phyloP scores from a whole-genome alignment of 106 monocot species.

The Allium fistulosum region DNA sequence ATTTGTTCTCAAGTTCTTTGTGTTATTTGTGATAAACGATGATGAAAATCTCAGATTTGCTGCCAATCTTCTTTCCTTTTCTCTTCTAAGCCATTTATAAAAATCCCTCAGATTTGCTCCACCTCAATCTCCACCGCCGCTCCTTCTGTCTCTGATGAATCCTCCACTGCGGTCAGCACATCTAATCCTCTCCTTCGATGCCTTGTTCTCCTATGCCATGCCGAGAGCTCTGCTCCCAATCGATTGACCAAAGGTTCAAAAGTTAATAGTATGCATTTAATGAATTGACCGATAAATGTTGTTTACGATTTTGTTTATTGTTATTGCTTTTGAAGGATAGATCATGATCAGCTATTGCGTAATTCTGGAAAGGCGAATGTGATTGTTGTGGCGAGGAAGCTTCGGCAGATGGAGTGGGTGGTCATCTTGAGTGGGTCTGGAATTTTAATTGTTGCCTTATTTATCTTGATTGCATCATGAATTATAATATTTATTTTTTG shows the following conservation, averaged over 20 bases:
- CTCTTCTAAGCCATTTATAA: not conserved
- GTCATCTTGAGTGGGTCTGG: constrained; percentile 74
- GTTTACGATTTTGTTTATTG: not conserved
- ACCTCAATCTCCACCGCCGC: constrained; percentile 10
- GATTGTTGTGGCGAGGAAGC: constrained; percentile 42
- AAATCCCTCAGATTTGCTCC: constrained; percentile 6
- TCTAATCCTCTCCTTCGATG: not conserved
- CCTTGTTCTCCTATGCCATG: constrained; percentile 85
- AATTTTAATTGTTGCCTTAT: not conserved
- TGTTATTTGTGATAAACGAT: no score
- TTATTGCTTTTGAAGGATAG: constrained; percentile 12
- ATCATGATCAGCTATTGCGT: constrained; percentile 81
- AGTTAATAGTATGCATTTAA: no score
- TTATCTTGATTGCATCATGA: not conserved
- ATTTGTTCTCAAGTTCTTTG: no score
- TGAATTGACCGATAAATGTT: no score
- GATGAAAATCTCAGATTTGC: no score
- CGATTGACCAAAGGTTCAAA: constrained; percentile 48
- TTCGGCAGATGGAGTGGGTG: constrained; percentile 86
- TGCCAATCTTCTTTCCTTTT: not conserved
- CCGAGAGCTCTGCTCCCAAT: constrained; percentile 49
- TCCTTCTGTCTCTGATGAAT: not conserved
- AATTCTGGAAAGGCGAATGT: constrained; percentile 57
- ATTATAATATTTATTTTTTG: not conserved
- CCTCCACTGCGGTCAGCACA: no score